Conservation (phyloP, 129 eudicot species). For the Tagetes patula region DNA sequence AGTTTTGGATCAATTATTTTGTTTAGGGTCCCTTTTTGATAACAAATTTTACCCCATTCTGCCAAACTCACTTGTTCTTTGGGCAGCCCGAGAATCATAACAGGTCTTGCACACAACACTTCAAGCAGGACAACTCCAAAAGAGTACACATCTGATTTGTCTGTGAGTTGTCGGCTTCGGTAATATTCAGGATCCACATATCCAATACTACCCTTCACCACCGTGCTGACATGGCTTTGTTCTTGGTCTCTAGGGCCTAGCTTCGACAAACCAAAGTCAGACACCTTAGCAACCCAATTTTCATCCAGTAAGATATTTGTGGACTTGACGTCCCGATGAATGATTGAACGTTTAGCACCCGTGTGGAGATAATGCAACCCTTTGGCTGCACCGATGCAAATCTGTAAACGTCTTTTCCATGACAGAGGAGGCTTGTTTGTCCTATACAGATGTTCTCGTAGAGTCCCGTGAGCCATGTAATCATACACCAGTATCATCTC, state of each 20-base stretch:
- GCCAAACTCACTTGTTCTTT: constrained; percentile 39
- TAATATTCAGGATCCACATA: constrained; percentile 50
- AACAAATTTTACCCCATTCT: constrained; percentile 27
- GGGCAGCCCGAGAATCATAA: constrained; percentile 22
- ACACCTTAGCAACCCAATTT: constrained; percentile 58
- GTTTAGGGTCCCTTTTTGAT: constrained; percentile 22
- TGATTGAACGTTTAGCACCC: constrained; percentile 38
- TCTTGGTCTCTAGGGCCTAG: constrained; percentile 37
- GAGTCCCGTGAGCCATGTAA: constrained; percentile 51
- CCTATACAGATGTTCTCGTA: constrained; percentile 42
- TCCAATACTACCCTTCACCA: constrained; percentile 52
- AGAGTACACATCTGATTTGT: constrained; percentile 55
- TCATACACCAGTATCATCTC: constrained; percentile 52
- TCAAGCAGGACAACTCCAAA: constrained; percentile 57
- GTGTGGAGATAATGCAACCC: constrained; percentile 54
- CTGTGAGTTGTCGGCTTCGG: constrained; percentile 36
- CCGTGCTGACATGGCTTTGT: constrained; percentile 47
- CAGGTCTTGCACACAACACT: constrained; percentile 42
- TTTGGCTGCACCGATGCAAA: constrained; percentile 58
- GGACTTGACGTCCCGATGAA: constrained; percentile 57
- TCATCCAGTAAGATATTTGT: constrained; percentile 50
- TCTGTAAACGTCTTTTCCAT: constrained; percentile 50
- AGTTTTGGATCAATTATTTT: constrained; percentile 29
- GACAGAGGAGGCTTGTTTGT: constrained; percentile 36
- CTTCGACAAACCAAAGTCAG: constrained; percentile 56